These are phyloP conservation scores for Phytophthora podocarpi DNA, from an alignment of 352 stramenopile species.

Conservation along the genomic window DNA sequence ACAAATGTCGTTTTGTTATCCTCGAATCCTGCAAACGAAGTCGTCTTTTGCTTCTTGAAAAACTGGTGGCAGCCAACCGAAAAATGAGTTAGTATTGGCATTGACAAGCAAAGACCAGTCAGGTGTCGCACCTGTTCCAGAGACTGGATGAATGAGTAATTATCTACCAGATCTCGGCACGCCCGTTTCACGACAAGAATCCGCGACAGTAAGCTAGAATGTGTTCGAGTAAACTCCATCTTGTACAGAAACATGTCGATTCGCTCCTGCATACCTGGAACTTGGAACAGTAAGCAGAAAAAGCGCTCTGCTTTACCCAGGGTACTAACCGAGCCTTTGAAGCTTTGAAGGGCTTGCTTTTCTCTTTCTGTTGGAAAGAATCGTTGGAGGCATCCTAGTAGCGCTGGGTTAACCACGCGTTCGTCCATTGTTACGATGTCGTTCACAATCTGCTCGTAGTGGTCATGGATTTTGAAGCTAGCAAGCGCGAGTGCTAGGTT, in stretches of 20 bases:
- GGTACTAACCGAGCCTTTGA: conserved; percentile 43
- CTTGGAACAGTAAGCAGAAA: conserved; percentile 65
- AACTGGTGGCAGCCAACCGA: conserved; percentile 36
- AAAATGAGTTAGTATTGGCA: background rate
- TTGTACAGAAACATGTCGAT: conserved; percentile 85
- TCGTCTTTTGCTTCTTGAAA: conserved; percentile 42
- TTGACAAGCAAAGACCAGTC: no score
- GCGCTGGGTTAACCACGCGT: conserved; percentile 53
- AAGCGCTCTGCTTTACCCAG: conserved; percentile 81
- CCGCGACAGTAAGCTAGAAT: conserved; percentile 45
- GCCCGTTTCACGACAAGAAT: conserved; percentile 68
- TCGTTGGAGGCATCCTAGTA: conserved; percentile 72
- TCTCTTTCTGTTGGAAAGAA: conserved; percentile 82
- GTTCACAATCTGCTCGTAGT: conserved; percentile 67
- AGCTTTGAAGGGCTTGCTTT: conserved; percentile 46
- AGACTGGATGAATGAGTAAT: conserved; percentile 64
- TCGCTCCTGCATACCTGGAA: conserved; percentile 57
- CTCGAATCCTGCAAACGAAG: conserved; percentile 45
- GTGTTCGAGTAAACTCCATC: conserved; percentile 59
- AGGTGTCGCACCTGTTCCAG: conserved; percentile 53
- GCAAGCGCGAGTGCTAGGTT: conserved; percentile 75
- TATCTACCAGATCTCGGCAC: conserved; percentile 71
- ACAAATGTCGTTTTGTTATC: conserved; percentile 38
- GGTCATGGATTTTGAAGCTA: conserved; percentile 79
- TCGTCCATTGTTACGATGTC: conserved; percentile 71